Evolutionary conservation across 768 basidiomycete genomes (phyloP), one percentile per base, ranked within the genome.

Genomic region (Tulasnella sp.): DNA sequence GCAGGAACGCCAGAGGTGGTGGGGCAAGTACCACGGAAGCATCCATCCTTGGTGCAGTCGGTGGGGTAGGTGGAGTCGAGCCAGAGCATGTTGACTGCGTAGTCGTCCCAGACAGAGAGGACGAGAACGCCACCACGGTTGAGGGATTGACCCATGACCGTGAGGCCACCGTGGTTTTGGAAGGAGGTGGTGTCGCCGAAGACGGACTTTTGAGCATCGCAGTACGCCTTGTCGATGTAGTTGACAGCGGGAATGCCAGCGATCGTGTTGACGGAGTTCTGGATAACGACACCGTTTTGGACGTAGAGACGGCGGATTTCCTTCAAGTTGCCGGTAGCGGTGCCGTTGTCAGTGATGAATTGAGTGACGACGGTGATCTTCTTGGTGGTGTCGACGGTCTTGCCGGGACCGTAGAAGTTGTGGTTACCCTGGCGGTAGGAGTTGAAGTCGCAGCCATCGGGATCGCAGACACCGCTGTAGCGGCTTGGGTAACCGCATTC

Each of bases 381-480:
- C 82, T 85, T 83, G 84, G 80, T 86, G 84, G 90, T 91, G 87
- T 90, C 88, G 84, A 91, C 87, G 77, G 86, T 89, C 84, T 84
- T 83, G 81, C 88, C 88, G 34, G 84, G 83, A 58, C 90, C 90
- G 83, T 88, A 87, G 88, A 90, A 91, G 77, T 84, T 81, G 20
- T 69, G 78, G 85, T 86, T 83, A 44, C 90, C 90, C 88, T 89
- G 87, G 84, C 90, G 90, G 88, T 84, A 91, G 46, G 90, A 89
- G 89, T 90, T 91, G 88, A 90, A 91, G 83, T 91, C 90, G 85
- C 90, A 91, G 69, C 90, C 90, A 82, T 89, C 89, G 81, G 87
- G 86, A 85, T 91, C 90, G 85, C 90, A 91, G 73, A 89, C 84
- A 48, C 74, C 74, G 74, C 74, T 48, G 74, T 75, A 75, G 41